A percentile compares a stretch with the other conserved stretches of the same genome.
phyloP scores from a whole-genome alignment of 2,329 filamentous ascomycete genomes.

The Hypoxylon rubiginosum region DNA sequence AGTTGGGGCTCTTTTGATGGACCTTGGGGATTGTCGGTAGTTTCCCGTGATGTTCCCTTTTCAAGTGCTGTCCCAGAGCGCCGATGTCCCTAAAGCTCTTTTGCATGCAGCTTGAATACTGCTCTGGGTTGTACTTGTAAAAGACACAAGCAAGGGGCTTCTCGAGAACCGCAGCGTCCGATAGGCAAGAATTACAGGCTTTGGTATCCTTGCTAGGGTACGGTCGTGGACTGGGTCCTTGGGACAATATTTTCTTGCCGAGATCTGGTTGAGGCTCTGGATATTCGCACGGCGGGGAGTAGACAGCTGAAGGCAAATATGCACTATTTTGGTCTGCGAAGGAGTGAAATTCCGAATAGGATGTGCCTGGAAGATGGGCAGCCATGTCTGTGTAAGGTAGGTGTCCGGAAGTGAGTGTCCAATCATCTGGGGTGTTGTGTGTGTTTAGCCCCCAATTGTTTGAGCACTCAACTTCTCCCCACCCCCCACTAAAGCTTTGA shows the following conservation, averaged over 20 bases:
- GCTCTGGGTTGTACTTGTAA: conserved; percentile 27
- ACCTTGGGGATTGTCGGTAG: conserved; percentile 17
- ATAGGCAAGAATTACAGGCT: conserved; percentile 20
- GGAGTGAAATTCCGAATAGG: not conserved
- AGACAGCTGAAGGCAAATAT: not conserved
- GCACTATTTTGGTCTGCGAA: not conserved
- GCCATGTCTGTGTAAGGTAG: too few species aligned
- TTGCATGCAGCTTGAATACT: conserved; percentile 13
- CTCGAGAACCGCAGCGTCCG: not conserved
- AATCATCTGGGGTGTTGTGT: not conserved
- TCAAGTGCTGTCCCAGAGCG: conserved; percentile 24
- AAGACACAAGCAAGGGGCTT: conserved; percentile 31
- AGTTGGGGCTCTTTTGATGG: not conserved
- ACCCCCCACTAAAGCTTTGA: not conserved
- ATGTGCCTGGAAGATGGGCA: too few species aligned
- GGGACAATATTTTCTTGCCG: not conserved
- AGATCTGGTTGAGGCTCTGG: not conserved
- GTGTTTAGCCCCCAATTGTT: not conserved
- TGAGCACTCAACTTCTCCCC: not conserved
- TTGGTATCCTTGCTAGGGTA: not conserved
- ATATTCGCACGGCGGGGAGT: not conserved
- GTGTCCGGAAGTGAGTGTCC: not conserved
- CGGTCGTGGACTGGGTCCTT: not conserved
- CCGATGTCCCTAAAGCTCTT: conserved; percentile 29
- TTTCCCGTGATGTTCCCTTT: conserved; percentile 24